Conservation (phyloP, 768 basidiomycete genomes). For the Boletus bicolor region DNA sequence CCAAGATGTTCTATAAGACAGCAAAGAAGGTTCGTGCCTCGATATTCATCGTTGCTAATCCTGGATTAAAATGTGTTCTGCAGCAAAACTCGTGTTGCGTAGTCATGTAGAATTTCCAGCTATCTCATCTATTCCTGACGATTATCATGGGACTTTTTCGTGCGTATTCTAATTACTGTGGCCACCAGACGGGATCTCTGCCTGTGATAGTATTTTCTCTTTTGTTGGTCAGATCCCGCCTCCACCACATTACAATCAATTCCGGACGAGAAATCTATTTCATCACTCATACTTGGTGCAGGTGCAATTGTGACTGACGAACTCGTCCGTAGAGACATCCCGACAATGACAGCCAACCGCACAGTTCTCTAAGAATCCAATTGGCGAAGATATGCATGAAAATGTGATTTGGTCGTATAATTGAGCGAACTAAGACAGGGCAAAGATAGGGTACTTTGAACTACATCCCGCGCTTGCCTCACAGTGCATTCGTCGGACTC, state of each 20-base stretch:
- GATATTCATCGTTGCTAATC: not conserved
- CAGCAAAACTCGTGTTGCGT: constrained; percentile 97
- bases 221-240: not conserved
- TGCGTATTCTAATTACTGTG: constrained; percentile 19
- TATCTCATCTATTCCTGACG: constrained; percentile 12
- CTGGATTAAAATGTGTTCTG: constrained; percentile 8
- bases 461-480: not conserved
- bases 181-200: constrained; percentile 5
- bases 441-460: not conserved
- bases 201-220: constrained; percentile 7
- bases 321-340: not conserved
- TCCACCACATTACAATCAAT: not conserved
- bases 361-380: not conserved
- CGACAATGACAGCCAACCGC: not conserved
- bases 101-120: constrained; percentile 56
- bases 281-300: not conserved
- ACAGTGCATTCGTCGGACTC: too few relatives aligned
- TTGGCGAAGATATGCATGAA: not conserved
- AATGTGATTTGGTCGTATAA: not conserved
- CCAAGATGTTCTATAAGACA: constrained; percentile 99
- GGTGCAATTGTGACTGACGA: not conserved
- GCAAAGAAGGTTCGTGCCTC: constrained; percentile 82
- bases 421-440: not conserved
- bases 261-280: not conserved
- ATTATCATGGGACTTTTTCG: constrained; percentile 17